Evolutionary conservation across 163 green algal genomes (phyloP), one percentile per base, ranked within the genome.

Genomic region (Coccomyxa subellipsoidea): DNA sequence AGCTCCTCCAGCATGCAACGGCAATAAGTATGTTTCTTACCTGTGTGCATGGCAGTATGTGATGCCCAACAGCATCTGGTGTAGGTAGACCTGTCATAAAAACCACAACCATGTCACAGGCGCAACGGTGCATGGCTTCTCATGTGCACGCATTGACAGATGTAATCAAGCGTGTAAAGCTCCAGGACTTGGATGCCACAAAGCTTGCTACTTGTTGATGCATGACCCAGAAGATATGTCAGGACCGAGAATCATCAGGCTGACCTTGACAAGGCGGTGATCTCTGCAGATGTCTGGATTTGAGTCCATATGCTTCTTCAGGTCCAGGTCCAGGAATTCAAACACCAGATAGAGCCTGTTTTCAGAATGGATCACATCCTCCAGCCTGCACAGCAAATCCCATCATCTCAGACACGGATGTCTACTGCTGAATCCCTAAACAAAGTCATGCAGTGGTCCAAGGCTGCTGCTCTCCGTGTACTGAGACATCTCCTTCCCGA

Each of bases 301-400:
- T 21, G 87, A 76, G 85, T 98, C 95, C 94, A 99, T 98, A 79
- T 96, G 91, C 83, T 97, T 96, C 84, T 99, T 99, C 3, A 99
- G 89, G 87, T 99, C 96, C 54, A 98, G 81, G 80, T 99, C 96
- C 34, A 99, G 85, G 80, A 94, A 98, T 88, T 99, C 96, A 88
- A 99, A 99, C 25, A 99, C 96, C 5, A 99, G 88, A 86, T 98
- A 99, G 53, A 99, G 90, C 37, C 81, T 87, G 38, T 88, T 88
- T 27, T 97, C 93, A 47, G 84, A 86, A 80, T 97, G 93, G 29
- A 98, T 88, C 0, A 98, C 94, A 54, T 97, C 93, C 79, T 94
- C 84, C 81, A 98, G 85, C 84, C 93, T 96, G 90, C 27, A 70
- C 66, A 73, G 23, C 47, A 59, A 59, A 59, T 59, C 4, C n/a